phyloP scores from a whole-genome alignment of 1,284 basidiomycete species.

The Hypsizygus ulmarius region DNA sequence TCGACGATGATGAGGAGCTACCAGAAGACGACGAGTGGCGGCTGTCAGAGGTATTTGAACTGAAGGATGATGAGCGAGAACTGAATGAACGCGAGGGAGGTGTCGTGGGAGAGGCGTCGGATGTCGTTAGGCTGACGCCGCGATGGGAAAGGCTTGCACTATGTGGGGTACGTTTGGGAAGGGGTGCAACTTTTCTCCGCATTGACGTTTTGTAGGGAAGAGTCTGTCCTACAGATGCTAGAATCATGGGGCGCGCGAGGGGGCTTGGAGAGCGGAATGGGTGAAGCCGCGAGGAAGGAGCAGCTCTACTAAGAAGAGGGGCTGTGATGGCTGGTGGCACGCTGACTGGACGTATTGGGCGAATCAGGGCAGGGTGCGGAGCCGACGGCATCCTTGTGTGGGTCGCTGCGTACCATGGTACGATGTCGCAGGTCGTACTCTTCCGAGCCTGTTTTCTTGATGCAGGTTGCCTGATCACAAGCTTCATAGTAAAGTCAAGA shows the following conservation, averaged over 20 bases:
- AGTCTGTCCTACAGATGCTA: background rate
- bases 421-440: background rate
- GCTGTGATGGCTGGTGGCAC: background rate
- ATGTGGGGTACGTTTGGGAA: constrained; percentile 9
- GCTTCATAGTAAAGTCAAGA: constrained; percentile 2
- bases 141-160: constrained; percentile 4
- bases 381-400: background rate
- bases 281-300: background rate
- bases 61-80: background rate
- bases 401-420: constrained; percentile 3
- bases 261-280: constrained; percentile 1
- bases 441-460: background rate
- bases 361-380: constrained; percentile 5
- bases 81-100: background rate
- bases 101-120: constrained; percentile 1
- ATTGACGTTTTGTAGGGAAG: background rate
- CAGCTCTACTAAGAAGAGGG: background rate
- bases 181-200: constrained; percentile 3
- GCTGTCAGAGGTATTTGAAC: background rate
- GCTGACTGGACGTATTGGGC: background rate
- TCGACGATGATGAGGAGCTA: constrained; percentile 4
- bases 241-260: background rate
- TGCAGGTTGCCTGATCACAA: background rate
- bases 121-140: background rate
- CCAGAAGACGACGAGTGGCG: constrained; percentile 3